Conservation (phyloP, 2,329 filamentous ascomycete species). For the Colletotrichum gloeosporioides region DNA sequence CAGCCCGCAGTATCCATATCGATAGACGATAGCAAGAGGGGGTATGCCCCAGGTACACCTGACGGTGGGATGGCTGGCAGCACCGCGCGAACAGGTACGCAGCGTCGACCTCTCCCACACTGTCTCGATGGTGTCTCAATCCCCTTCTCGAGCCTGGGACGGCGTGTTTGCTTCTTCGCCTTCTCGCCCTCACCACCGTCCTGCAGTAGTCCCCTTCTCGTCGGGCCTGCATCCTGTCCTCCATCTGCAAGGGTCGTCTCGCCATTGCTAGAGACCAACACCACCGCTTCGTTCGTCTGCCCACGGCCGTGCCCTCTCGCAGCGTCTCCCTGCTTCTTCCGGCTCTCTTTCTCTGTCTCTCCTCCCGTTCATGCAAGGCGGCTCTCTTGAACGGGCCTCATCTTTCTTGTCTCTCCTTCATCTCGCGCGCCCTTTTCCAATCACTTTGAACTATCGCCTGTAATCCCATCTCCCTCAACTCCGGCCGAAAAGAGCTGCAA, state of each 20-base stretch:
- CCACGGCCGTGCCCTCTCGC: not conserved
- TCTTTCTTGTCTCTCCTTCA: slow-evolving; percentile 9
- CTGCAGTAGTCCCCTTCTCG: slow-evolving; percentile 5
- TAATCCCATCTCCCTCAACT: slow-evolving; percentile 9
- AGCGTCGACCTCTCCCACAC: not conserved
- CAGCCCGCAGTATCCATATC: not conserved
- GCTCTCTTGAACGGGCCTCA: not conserved
- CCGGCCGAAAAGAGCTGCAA: slow-evolving; percentile 3
- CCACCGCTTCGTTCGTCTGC: not conserved
- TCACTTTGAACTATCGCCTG: not conserved
- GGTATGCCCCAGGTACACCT: not conserved
- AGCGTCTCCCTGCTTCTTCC: slow-evolving; percentile 10
- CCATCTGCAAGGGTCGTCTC: slow-evolving; percentile 15
- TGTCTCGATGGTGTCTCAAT: slow-evolving; percentile 6
- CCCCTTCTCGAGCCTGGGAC: slow-evolving; percentile 1
- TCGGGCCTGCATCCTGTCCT: not conserved
- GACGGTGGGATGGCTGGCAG: not conserved
- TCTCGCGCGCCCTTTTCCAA: slow-evolving; percentile 2
- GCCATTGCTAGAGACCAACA: not conserved
- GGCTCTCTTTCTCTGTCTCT: slow-evolving; percentile 11
- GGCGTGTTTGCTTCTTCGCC: slow-evolving; percentile 9
- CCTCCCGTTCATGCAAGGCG: slow-evolving; percentile 15
- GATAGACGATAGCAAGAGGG: not conserved
- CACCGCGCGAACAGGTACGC: not conserved
- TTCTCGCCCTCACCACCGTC: not conserved